Evolutionary conservation across 768 basidiomycete species (phyloP), one percentile per base, ranked within the genome.

Genomic region (Suillus fuscotomentosus): DNA sequence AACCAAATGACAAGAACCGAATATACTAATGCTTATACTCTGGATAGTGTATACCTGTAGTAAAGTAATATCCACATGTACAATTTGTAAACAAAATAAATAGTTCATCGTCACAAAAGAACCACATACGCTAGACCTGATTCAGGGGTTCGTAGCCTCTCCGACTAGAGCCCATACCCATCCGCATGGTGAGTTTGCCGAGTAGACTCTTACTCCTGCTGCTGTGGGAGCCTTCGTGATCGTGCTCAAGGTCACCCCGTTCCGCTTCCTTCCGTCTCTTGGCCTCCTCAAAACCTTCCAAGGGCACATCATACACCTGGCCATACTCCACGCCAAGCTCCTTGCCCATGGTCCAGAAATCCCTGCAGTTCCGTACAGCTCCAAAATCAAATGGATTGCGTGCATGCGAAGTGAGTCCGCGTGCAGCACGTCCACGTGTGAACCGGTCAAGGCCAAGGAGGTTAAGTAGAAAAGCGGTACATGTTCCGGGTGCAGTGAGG

Each of bases 381-480:
- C 96, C 96, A 24, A 92, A 70, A 76, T 97, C 94, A 75, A 99
- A 99, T 47, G 97, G 97, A 77, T 99, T 99, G 60, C 86, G 83
- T 43, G 91, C 89, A 63, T 85, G 88, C 7, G 86, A 81, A 24
- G 67, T 38, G 62, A 99, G 88, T 27, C 96, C 95, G 69, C 92
- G 88, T 9, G 91, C 90, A 0, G 95, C 95, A 67, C 88, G 89
- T 27, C 95, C 95, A 61, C 90, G 89, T 45, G 96, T 97, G 78
- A 98, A 98, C 60, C 95, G 81, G 78, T 99, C 97, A 56, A 99
- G 84, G 0, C 97, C 97, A 39, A 97, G 86, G 5, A 99, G 81
- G 75, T 92, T 90, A 84, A 98, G 88, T 51, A 98, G 74, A 84
- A 96, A 95, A 79, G 75, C 80, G 69, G 63, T 78, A 60, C 69